These are phyloP conservation scores for Filosporella fistucella DNA, from an alignment of 495 filamentous ascomycete species.

Conservation along the genomic window DNA sequence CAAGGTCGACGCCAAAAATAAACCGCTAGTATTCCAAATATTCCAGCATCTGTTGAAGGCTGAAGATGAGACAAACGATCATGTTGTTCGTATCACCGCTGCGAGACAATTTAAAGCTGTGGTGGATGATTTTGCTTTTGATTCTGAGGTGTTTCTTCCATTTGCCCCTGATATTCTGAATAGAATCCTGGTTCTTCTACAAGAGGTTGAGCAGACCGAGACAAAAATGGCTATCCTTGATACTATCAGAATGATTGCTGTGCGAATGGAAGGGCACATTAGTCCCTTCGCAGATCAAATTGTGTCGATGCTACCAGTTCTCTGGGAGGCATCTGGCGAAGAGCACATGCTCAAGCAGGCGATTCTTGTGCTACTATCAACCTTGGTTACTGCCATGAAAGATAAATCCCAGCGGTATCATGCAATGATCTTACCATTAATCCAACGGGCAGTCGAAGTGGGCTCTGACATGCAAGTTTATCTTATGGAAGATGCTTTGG, in stretches of 20 bases:
- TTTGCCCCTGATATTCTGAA: constrained; percentile 66
- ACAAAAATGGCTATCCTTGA: constrained; percentile 83
- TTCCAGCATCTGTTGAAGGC: constrained; percentile 83
- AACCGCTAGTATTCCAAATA: constrained; percentile 77
- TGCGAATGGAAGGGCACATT: constrained; percentile 72
- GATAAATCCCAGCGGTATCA: constrained; percentile 69
- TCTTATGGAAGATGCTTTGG: constrained; percentile 86
- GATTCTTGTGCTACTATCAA: constrained; percentile 76
- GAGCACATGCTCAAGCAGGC: constrained; percentile 89
- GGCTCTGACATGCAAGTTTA: constrained; percentile 77
- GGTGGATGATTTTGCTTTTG: constrained; percentile 81
- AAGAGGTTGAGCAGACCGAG: constrained; percentile 78
- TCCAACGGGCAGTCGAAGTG: constrained; percentile 70
- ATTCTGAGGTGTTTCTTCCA: constrained; percentile 61
- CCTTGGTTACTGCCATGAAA: constrained; percentile 75
- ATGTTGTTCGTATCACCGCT: constrained; percentile 87
- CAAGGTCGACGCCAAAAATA: constrained; percentile 56
- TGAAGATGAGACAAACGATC: constrained; percentile 75
- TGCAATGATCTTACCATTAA: constrained; percentile 67
- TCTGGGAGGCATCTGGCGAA: constrained; percentile 79
- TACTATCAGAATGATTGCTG: constrained; percentile 74
- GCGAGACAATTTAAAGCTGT: constrained; percentile 76
- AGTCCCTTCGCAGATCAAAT: constrained; percentile 74
- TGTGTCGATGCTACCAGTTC: constrained; percentile 68
- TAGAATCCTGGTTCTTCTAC: constrained; percentile 67